Conservation (phyloP, 352 stramenopile genomes). For the Phytophthora quininea region DNA sequence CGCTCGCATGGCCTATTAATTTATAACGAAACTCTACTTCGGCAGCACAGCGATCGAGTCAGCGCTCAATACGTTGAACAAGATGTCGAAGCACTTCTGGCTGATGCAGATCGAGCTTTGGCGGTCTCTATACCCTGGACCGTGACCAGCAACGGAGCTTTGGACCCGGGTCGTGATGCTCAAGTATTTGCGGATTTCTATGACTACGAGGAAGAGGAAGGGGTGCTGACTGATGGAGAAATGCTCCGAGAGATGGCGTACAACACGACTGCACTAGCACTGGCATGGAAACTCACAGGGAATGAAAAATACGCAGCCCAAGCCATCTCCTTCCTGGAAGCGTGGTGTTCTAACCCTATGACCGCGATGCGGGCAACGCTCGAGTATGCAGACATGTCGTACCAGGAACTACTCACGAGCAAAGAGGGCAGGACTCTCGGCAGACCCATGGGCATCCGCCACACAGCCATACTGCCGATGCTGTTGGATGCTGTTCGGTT, state of each 20-base stretch:
- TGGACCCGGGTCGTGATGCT: constrained; percentile 20
- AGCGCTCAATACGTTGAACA: constrained; percentile 1
- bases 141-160: constrained; percentile 26
- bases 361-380: constrained; percentile 36
- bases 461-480: constrained; percentile 38
- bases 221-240: constrained; percentile 20
- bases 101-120: constrained; percentile 38
- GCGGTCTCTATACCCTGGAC: constrained; percentile 28
- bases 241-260: constrained; percentile 54
- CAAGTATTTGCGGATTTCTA: constrained; percentile 45
- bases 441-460: constrained; percentile 32
- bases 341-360: constrained; percentile 41
- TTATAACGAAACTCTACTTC: constrained; percentile 32
- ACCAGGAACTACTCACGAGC: constrained; percentile 31
- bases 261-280: constrained; percentile 48
- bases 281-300: constrained; percentile 41
- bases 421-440: constrained; percentile 16
- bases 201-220: constrained; percentile 18
- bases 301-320: constrained; percentile 42
- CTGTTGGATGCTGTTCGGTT: constrained; percentile 48
- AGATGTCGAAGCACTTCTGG: constrained; percentile 18
- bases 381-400: constrained; percentile 44
- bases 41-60: constrained; percentile 12
- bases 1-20: constrained; percentile 27
- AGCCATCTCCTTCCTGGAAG: constrained; percentile 33